Conservation (phyloP, 129 eudicot genomes). For the Gnaphalium uliginosum region DNA sequence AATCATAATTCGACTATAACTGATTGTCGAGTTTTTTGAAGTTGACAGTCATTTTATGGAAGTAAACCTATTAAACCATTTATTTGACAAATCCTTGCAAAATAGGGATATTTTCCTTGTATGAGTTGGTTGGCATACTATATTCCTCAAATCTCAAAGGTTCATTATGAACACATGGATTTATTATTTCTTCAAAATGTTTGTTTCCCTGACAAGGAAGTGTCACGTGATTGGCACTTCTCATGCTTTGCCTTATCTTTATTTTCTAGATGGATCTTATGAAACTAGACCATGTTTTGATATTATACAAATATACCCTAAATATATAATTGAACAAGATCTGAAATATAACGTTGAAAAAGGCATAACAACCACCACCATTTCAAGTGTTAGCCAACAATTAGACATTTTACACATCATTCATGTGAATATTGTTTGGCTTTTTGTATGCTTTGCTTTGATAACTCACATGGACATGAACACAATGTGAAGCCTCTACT, state of each 20-base stretch:
- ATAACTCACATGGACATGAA: constrained; percentile 27
- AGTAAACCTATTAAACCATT: too few relatives aligned
- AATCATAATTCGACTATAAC: too few relatives aligned
- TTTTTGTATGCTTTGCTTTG: constrained; percentile 29
- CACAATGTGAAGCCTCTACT: background rate
- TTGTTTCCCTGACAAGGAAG: background rate
- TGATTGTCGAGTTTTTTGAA: too few relatives aligned
- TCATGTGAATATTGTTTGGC: constrained; percentile 37
- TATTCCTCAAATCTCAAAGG: background rate
- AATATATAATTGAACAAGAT: background rate
- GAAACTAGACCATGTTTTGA: constrained; percentile 1
- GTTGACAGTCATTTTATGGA: too few relatives aligned
- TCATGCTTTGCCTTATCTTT: constrained; percentile 5
- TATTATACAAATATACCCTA: background rate
- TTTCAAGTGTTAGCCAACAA: constrained; percentile 29
- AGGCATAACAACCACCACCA: constrained; percentile 20
- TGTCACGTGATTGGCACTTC: constrained; percentile 16
- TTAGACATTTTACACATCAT: constrained; percentile 32
- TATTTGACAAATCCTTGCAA: too few relatives aligned
- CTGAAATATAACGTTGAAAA: constrained; percentile 19
- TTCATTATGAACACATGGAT: background rate
- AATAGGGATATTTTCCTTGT: background rate
- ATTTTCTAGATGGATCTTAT: background rate
- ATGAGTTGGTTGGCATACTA: background rate
- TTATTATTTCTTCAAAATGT: background rate